Evolutionary conservation across 75 land plant species (phyloP).

Genomic region (Larix kaempferi): DNA sequence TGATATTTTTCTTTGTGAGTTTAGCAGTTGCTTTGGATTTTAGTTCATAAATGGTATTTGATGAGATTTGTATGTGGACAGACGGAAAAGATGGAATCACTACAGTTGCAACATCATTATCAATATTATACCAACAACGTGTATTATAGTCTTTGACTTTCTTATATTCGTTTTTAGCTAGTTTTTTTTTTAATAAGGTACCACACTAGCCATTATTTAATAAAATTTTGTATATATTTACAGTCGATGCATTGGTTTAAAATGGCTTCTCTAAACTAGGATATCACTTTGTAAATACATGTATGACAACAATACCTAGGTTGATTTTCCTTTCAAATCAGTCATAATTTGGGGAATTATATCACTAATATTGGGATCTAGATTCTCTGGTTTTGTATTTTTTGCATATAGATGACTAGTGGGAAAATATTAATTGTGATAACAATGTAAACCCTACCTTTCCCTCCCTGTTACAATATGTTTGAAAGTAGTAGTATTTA

Average conservation of each 20-base stretch:
- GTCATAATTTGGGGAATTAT: background rate
- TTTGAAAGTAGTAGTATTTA: no score
- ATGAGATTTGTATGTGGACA: constrained; percentile 13
- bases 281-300: constrained; percentile 69
- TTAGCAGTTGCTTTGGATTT: background rate
- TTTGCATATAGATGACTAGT: constrained; percentile 53
- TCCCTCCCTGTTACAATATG: no score
- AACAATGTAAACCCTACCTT: constrained; percentile 18
- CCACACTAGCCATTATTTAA: background rate
- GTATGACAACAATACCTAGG: constrained; percentile 15
- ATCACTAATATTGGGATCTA: background rate
- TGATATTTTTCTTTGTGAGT: background rate
- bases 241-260: constrained; percentile 86
- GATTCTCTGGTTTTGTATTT: background rate
- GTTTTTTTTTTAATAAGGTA: background rate
- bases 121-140: constrained; percentile 55
- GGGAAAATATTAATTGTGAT: constrained; percentile 53
- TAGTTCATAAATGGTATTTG: background rate
- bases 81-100: constrained; percentile 94
- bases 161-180: background rate
- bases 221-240: background rate
- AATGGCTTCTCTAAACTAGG: constrained; percentile 67
- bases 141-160: constrained; percentile 15
- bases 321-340: background rate
- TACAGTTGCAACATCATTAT: constrained; percentile 62